Percentiles rank a stretch among this genome's conserved stretches.
Conservation (phyloP, 2,329 filamentous ascomycete genomes). For the Tolypocladium sp. region DNA sequence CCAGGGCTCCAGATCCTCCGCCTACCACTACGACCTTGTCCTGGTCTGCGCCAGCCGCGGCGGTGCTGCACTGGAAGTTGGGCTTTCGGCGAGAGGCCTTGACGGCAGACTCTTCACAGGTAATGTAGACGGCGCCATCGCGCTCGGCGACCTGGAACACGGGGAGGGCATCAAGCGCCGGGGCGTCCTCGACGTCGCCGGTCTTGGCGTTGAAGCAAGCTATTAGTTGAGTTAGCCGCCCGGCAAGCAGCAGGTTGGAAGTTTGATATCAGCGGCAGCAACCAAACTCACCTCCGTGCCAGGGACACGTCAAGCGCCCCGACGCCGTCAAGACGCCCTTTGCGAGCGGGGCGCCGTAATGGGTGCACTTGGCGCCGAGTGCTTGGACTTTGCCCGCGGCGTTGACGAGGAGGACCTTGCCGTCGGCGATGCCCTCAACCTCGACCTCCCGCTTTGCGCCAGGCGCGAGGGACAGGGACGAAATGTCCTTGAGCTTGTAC, state of each 20-base stretch:
- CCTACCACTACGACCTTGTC: constrained; percentile 79
- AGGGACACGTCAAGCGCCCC: constrained; percentile 84
- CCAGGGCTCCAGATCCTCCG: constrained; percentile 76
- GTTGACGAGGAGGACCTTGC: constrained; percentile 81
- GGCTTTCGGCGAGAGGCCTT: constrained; percentile 67
- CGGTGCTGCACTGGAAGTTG: constrained; percentile 59
- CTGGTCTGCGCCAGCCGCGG: constrained; percentile 31
- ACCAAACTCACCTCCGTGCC: constrained; percentile 70
- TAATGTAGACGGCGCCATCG: constrained; percentile 76
- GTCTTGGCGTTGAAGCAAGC: constrained; percentile 88
- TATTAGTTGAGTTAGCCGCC: constrained; percentile 19
- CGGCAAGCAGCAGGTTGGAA: not conserved
- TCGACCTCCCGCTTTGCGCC: constrained; percentile 84
- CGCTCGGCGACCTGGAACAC: constrained; percentile 75
- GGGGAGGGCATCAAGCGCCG: constrained; percentile 76
- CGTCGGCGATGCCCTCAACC: constrained; percentile 78
- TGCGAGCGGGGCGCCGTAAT: constrained; percentile 84
- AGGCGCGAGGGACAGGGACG: constrained; percentile 63
- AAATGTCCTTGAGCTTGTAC: constrained; percentile 68
- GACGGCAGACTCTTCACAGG: constrained; percentile 68
- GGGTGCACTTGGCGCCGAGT: constrained; percentile 73
- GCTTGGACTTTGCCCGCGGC: constrained; percentile 68
- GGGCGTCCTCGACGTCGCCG: constrained; percentile 92
- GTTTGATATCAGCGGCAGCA: not conserved
- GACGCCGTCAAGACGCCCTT: constrained; percentile 77